Base-by-base conservation (phyloP, 2,329 filamentous ascomycete genomes). In the Penicillium nordicum region DNA sequence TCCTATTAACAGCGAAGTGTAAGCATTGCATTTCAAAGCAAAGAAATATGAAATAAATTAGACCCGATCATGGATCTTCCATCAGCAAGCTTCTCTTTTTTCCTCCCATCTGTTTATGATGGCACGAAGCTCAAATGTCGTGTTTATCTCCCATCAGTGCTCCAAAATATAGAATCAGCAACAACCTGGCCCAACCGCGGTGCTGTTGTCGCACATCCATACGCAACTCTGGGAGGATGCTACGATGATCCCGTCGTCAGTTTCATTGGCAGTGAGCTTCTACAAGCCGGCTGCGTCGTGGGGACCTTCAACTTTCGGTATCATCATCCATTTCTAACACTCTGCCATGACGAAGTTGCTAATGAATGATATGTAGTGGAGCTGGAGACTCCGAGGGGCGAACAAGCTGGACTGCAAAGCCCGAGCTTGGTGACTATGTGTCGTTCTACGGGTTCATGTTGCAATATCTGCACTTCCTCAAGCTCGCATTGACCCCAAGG, bases 231-330 rank as follows among this genome's bases (percentile, higher is more conserved):
- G 50, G 94, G 94, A 5, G 94, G 93, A 5, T 86, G 80, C 72
- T 94, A 86, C 69, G 90, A 97, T 70, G 92, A 97, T 69, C 82
- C 84, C 0, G 81, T 96, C 0, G 88, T 97, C 1, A 80, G 84
- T n/a, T 78, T 84, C 9, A 75, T 89, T 3, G 84, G 83, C 0
- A 77, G 78, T 2, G 82, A 87, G 56, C 78, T 96, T 44, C 72
- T 96, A n/a, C 77, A 81, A 5, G 76, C 80, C 50, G 90, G 89
- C 1, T 95, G 85, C 67, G 71, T 96, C 1, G 88, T 97, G 2
- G 87, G 83, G 8, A 96, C 91, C 0, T 97, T 97, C 74, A 97
- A 97, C 69, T 97, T 97, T 71, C 84, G 92, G 89, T 92, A 77
- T 25, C 37, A 46, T 40, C 34, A 9, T 18, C 32, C 30, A 40